Evolutionary conservation across 495 filamentous ascomycete genomes (phyloP), one percentile per base, ranked within the genome.

Genomic region (Cladorrhinum samala): DNA sequence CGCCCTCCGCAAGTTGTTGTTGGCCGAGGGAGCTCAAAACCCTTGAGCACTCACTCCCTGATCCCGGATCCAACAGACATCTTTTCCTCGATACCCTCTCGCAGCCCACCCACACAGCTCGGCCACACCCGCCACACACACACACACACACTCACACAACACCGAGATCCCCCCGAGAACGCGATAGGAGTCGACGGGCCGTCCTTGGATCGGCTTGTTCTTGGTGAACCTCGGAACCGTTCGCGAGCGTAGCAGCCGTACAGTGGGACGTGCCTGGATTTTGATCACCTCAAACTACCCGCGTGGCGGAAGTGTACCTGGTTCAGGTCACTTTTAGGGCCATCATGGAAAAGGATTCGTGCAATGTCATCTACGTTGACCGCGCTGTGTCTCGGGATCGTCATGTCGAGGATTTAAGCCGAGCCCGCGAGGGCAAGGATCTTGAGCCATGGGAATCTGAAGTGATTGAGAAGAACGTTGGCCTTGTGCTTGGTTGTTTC

Each of bases 311-410:
- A 68, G 72, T 64, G 70, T 63, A 69, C 48, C 72, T 70, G 55
- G 73, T 76, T 72, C 72, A 71, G 72, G 72, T 72, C 71, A 66
- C 69, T 72, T 68, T 71, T 66, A 56, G 48, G 54, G 62, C 60
- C 67, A 72, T 62, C 52, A 86, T 88, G 84, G 86, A 88, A 69
- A 74, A 76, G 69, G 76, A 81, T 60, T 73, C 81, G 55, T 91
- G 85, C 72, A 84, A 87, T 72, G 83, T 88, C 54, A 84, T 93
- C 57, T 93, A 91, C 66, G 87, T 93, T 54, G 87, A 93, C 71
- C 84, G 84, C 64, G 80, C 82, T 47, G 80, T 87, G 49, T 72
- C 71, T 54, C 74, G 82, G 56, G 84, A 89, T 56, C 75, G 83
- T 25, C 46, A 50, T 46, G 50, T 64, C 9, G 38, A 37, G 24